phyloP scores from a whole-genome alignment of 306 rosid species.

The Adenanthera pavonina region DNA sequence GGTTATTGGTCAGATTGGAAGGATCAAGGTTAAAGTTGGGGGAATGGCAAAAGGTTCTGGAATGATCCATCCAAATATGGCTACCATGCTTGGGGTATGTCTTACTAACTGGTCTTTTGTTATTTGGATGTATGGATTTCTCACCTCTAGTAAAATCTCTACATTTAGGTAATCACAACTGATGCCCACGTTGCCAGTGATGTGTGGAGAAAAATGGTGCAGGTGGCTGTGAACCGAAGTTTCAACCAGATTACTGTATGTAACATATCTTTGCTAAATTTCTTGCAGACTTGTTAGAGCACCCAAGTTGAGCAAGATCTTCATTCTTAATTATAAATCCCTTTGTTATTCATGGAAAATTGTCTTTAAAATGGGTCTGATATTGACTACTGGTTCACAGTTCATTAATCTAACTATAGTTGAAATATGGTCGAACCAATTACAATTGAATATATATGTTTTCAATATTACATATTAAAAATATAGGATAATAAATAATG shows the following conservation, averaged over 20 bases:
- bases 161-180: constrained; percentile 78
- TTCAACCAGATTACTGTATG: constrained; percentile 96
- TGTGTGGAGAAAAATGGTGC: constrained; percentile 91
- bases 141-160: constrained; percentile 30
- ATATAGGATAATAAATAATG: no score
- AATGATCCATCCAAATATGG: constrained; percentile 99
- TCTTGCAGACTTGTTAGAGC: constrained; percentile 11
- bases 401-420: background rate
- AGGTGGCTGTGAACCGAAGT: constrained; percentile 83
- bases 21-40: constrained; percentile 71
- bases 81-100: constrained; percentile 94
- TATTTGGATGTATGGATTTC: constrained; percentile 25
- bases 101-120: constrained; percentile 39
- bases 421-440: no score
- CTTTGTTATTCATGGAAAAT: background rate
- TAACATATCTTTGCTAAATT: constrained; percentile 17
- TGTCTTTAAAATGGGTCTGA: background rate
- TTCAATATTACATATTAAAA: no score
- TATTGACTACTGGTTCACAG: background rate
- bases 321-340: background rate
- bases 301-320: background rate
- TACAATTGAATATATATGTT: no score
- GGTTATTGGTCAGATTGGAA: constrained; percentile 70
- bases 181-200: constrained; percentile 82
- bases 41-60: constrained; percentile 99